Conservation (phyloP, 192 early-diverging fungal species). For the Entomortierella chlamydospora region DNA sequence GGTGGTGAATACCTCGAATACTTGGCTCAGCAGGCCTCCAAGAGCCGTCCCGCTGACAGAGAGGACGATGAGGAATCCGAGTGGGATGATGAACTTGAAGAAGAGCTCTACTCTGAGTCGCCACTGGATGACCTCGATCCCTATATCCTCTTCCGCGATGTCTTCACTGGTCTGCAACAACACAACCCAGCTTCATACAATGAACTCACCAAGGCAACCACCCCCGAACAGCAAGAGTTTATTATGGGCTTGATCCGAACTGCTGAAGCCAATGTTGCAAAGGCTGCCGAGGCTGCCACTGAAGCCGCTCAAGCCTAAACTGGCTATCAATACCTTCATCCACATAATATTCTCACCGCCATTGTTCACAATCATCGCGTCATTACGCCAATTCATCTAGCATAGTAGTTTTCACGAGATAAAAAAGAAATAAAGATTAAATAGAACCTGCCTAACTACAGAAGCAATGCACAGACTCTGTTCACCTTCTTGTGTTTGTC, state of each 20-base stretch:
- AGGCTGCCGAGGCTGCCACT: constrained; percentile 41
- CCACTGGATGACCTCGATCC: constrained; percentile 82
- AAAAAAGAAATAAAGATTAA: no score
- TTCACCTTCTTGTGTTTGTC: no score
- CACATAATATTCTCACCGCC: no score
- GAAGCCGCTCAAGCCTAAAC: constrained; percentile 29
- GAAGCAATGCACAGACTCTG: no score
- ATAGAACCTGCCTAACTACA: no score
- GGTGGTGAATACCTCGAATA: constrained; percentile 58
- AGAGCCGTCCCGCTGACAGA: constrained; percentile 31
- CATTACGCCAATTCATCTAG: no score
- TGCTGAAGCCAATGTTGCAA: constrained; percentile 55
- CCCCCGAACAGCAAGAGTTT: constrained; percentile 61
- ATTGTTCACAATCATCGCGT: no score
- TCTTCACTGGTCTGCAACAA: constrained; percentile 68
- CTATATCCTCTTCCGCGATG: constrained; percentile 76
- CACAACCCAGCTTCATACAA: constrained; percentile 65
- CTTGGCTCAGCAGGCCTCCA: constrained; percentile 56
- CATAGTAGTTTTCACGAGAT: no score
- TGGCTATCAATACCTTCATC: not conserved
- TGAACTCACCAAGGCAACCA: constrained; percentile 67
- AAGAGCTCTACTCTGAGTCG: constrained; percentile 82
- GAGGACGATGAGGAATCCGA: constrained; percentile 74
- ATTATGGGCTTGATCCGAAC: constrained; percentile 63
- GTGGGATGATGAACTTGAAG: constrained; percentile 78